Percentiles rank a stretch among this genome's conserved stretches.
Conservation (phyloP, 1,284 basidiomycete genomes). For the Termitomyces sp. region DNA sequence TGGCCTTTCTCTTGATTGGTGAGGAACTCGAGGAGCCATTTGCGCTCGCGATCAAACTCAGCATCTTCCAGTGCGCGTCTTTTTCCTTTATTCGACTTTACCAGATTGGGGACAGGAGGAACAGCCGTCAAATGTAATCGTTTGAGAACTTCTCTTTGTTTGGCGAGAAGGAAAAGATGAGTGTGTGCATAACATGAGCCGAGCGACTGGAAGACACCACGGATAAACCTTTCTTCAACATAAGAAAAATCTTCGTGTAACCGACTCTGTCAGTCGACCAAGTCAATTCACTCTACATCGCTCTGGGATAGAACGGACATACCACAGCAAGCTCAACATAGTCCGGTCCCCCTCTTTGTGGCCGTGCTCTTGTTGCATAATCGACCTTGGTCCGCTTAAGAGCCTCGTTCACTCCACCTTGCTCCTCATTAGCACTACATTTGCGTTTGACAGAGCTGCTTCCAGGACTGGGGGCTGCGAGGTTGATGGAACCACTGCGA, state of each 20-base stretch:
- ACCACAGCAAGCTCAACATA: constrained; percentile 53
- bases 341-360: constrained; percentile 29
- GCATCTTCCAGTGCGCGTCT: constrained; percentile 29
- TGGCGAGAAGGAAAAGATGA: constrained; percentile 39
- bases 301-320: constrained; percentile 13
- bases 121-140: constrained; percentile 16
- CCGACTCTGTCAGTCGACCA: constrained; percentile 35
- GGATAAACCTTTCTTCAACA: constrained; percentile 50
- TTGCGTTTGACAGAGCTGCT: constrained; percentile 45
- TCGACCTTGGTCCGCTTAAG: constrained; percentile 40
- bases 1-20: neutral
- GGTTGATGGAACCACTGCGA: constrained; percentile 37
- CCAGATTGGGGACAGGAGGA: constrained; percentile 34
- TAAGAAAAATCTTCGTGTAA: constrained; percentile 53
- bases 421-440: constrained; percentile 16
- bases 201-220: constrained; percentile 30
- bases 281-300: neutral
- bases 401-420: constrained; percentile 29
- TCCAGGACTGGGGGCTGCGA: constrained; percentile 40
- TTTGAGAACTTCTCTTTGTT: constrained; percentile 24
- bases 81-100: constrained; percentile 39
- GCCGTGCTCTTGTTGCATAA: constrained; percentile 41
- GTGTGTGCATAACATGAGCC: constrained; percentile 56
- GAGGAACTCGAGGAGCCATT: constrained; percentile 23
- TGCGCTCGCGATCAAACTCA: constrained; percentile 42